These are phyloP conservation scores for Pichia membranifaciens DNA, from an alignment of 805 yeast genomes.

Conservation along the genomic window DNA sequence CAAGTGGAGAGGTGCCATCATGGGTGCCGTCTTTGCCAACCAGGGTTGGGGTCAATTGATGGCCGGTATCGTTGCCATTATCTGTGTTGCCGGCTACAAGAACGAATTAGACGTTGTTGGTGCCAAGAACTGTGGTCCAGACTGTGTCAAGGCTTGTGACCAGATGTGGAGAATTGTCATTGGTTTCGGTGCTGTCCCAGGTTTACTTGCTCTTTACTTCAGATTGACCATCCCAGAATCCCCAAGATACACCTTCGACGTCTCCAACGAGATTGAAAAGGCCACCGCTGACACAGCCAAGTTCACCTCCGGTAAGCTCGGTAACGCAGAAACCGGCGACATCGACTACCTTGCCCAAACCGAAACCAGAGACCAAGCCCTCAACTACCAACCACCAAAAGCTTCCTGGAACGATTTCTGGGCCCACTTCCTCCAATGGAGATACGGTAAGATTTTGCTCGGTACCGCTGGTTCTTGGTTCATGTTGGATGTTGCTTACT, in stretches of 20 bases:
- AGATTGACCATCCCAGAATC: conserved; percentile 94
- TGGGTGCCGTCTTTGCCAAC: conserved; percentile 94
- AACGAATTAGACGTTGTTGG: conserved; percentile 48
- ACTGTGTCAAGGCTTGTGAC: conserved; percentile 75
- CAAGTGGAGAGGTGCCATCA: conserved; percentile 96
- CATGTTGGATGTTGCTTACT: conserved; percentile 82
- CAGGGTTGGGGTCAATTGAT: conserved; percentile 95
- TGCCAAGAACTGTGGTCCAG: conserved; percentile 55
- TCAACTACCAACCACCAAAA: conserved; percentile 55
- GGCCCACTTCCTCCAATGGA: conserved; percentile 78
- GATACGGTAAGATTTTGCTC: conserved; percentile 69
- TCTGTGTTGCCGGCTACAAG: conserved; percentile 75
- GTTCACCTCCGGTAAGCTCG: conserved; percentile 44
- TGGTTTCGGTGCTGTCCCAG: conserved; percentile 91
- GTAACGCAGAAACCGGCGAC: conserved; percentile 42
- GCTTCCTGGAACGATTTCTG: conserved; percentile 74
- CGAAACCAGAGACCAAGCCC: conserved; percentile 36
- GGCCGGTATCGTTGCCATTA: conserved; percentile 78
- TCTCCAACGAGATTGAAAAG: conserved; percentile 50
- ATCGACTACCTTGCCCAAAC: conserved; percentile 41
- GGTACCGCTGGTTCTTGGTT: conserved; percentile 95
- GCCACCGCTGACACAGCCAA: conserved; percentile 53
- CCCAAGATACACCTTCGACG: conserved; percentile 85
- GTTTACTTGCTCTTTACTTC: conserved; percentile 75
- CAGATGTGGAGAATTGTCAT: conserved; percentile 91